Base-by-base conservation (phyloP, 805 yeast species). In the Yarrowia sp. region DNA sequence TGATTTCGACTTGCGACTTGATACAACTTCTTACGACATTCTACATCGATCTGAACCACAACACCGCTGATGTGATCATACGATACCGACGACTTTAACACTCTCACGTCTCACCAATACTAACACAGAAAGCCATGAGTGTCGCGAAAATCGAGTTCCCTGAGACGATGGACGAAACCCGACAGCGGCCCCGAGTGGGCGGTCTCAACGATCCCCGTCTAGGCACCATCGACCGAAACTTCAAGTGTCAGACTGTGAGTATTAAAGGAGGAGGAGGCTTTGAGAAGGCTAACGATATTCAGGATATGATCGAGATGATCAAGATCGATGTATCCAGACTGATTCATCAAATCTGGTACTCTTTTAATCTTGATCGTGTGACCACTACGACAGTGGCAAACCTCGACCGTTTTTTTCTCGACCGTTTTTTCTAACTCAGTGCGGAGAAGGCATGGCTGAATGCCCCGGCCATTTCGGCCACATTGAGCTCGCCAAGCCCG, bases 381-480 rank as follows among this genome's bases (percentile, higher is more conserved):
- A 19, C 19, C 19, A 19, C 19, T 19, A 19, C 19, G 19, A 26
- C 32, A 26, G 32, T 26, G 32, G 32, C 32, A 26, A 26, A 26
- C 32, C 32, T 5, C 32, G 19, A 19, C 19, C 19, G 19, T 19
- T 19, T 19, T 19, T 19, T 19, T 19, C 32, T 26, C 32, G 7
- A 26, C 32, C 19, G 19, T 19, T 26, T 5, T 26, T 68, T 64
- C 68, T 56, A 65, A 65, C 35, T 22, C 69, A 77, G 80, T 95
- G 99, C 84, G 97, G 97, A 75, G 99, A 95, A 79, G 97, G 94
- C 75, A 95, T 95, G 98, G 91, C 94, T 70, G 98, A 95, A 79
- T 95, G 99, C 81, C 98, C 98, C 0, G 99, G 99, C 70, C 99
- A 95, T 82, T 95, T 95, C 80, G 99, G 99, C 73, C 99, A 95